Percentiles rank a stretch among this genome's conserved stretches.
Conservation (phyloP, 2,329 filamentous ascomycete species). For the Verticillium isaacii region DNA sequence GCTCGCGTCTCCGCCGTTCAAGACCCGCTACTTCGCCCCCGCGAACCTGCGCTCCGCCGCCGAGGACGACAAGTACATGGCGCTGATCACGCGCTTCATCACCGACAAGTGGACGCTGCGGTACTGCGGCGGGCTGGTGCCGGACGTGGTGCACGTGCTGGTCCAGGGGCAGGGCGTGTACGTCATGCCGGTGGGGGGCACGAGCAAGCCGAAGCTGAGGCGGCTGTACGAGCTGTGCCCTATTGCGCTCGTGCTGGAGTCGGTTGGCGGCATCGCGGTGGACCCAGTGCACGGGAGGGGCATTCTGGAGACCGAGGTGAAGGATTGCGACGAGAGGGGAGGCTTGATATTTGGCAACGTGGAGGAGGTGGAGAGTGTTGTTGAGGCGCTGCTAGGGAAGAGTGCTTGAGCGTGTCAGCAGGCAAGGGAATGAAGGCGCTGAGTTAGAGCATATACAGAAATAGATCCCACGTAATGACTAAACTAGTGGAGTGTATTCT, state of each 20-base stretch:
- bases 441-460: background rate
- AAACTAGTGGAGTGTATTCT: background rate
- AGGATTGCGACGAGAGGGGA: conserved; percentile 41
- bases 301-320: conserved; percentile 33
- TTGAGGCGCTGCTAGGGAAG: conserved; percentile 12
- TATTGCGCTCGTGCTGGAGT: conserved; percentile 56
- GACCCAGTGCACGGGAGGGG: conserved; percentile 38
- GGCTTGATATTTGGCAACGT: conserved; percentile 46
- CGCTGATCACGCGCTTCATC: conserved; percentile 45
- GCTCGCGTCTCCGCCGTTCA: conserved; percentile 31
- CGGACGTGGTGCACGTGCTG: conserved; percentile 54
- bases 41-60: conserved; percentile 56
- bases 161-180: conserved; percentile 60
- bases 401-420: background rate
- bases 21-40: conserved; percentile 56
- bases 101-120: conserved; percentile 51
- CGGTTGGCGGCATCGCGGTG: conserved; percentile 51
- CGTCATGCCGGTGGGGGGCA: conserved; percentile 48
- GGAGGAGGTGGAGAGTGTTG: conserved; percentile 39
- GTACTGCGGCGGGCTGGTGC: conserved; percentile 57
- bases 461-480: background rate
- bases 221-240: conserved; percentile 56
- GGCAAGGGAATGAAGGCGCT: background rate
- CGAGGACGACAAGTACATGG: conserved; percentile 43
- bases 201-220: conserved; percentile 52